Evolutionary conservation across 2,329 filamentous ascomycete species (phyloP), one percentile per base, ranked within the genome.

Genomic region (Parafenestella ontariensis): DNA sequence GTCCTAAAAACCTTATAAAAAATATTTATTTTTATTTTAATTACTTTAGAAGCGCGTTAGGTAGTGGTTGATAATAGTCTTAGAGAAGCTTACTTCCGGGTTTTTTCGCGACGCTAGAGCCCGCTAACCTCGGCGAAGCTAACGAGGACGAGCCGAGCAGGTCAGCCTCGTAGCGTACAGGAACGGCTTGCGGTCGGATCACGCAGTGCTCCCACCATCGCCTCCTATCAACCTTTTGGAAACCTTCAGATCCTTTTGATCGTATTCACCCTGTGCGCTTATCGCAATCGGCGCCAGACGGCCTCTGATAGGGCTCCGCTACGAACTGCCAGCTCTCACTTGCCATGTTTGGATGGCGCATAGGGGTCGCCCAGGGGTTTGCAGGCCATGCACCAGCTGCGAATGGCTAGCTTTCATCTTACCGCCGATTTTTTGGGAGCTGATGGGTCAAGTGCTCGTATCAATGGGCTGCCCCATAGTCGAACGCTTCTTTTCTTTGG

Each of bases 241-340:
- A 52, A 53, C 58, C 55, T 52, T 45, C 57, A 64, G 48, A 60
- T 59, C 44, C 54, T 52, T 51, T 50, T 50, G 36, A 50, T 59
- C 54, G 56, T 63, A 58, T 62, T 36, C 39, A 55, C 42, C 40
- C 55, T 47, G 49, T 57, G 53, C 56, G 48, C 63, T 59, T 68
- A 62, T 61, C 63, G 29, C 42, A 44, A 49, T 44, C 34, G 45
- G 52, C 49, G 31, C 46, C 29, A 23, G 31, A 39, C 50, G 33
- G 26, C 31, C 39, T 37, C 48, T 63, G 49, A 61, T 61, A 58
- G 57, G 59, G 28, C 40, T 29, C 23, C 7, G 34, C 34, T 49
- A 28, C 46, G 17, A 49, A 49, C 45, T 37, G 40, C 50, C 43
- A 48, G 39, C 41, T 56, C 49, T 49, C 43, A 49, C 65, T 61